Conservation (phyloP, 768 basidiomycete genomes). For the Hysterangium stoloniferum region DNA sequence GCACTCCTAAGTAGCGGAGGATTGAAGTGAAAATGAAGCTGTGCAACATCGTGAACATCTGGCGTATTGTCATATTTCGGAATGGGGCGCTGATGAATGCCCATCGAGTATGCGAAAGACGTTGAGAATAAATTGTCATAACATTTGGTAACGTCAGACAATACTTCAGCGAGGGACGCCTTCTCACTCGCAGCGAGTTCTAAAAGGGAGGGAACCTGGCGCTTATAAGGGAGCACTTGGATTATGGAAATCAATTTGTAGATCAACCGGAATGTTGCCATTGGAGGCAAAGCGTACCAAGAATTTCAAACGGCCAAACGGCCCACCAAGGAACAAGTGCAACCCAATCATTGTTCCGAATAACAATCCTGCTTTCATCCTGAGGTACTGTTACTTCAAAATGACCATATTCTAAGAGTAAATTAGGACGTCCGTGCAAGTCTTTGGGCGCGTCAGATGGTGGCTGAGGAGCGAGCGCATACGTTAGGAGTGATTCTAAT, state of each 20-base stretch:
- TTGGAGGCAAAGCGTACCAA: constrained; percentile 50
- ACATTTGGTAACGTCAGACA: constrained; percentile 54
- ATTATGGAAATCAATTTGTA: not conserved
- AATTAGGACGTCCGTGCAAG: constrained; percentile 49
- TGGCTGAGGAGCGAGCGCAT: constrained; percentile 29
- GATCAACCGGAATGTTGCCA: not conserved
- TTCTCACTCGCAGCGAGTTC: constrained; percentile 57
- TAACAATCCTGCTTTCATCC: constrained; percentile 54
- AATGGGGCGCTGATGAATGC: constrained; percentile 78
- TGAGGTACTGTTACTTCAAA: constrained; percentile 42
- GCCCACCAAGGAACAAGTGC: constrained; percentile 95
- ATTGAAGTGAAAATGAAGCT: constrained; percentile 81
- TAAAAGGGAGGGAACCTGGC: constrained; percentile 69
- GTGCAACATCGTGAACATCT: constrained; percentile 45
- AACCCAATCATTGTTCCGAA: constrained; percentile 69
- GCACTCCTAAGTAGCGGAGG: constrained; percentile 81
- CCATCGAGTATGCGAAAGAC: constrained; percentile 93
- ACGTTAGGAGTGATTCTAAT: constrained; percentile 45
- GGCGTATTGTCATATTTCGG: constrained; percentile 39
- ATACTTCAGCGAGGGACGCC: constrained; percentile 53
- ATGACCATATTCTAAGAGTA: constrained; percentile 75
- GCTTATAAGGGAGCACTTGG: constrained; percentile 64
- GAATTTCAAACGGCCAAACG: constrained; percentile 83
- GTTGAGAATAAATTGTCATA: constrained; percentile 80
- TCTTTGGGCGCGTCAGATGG: constrained; percentile 47